Base-by-base conservation (phyloP, 495 filamentous ascomycete species). In the Neurospora sp. region DNA sequence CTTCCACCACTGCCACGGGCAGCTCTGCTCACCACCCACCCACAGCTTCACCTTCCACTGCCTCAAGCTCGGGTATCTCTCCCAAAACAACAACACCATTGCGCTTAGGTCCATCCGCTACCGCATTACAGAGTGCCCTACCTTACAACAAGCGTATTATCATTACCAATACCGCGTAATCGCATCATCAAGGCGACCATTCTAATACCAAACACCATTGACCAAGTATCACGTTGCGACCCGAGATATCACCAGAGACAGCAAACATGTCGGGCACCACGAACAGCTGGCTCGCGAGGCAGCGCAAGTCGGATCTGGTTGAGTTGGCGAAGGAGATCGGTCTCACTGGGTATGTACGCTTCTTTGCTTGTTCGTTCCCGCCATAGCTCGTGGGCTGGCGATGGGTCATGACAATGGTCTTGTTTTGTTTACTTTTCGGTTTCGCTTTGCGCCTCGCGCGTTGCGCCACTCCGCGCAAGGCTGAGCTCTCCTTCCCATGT, bases 241-340 rank as follows among this genome's bases (percentile, higher is more conserved):
- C 31, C 11, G 10, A 20, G 9, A 46, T 76, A 68, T 41, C 72
- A 39, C 69, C 59, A 39, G 46, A 18, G 14, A 53, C 27, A 39
- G 61, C 20, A 76, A 79, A 37, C 70, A 84, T 84, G 82, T 83
- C 82, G 73, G 79, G 81, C 75, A 79, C 76, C 42, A 39, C 75
- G 66, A 85, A 85, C 75, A 88, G 90, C 76, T 98, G 91, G 90
- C 87, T 98, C 76, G 88, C 90, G 75, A 89, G 89, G 79, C 91
- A 96, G 86, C 90, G 91, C 83, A 98, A 98, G 84, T 84, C 84
- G 73, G 93, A 95, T 74, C 88, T 99, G 69, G 75, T 88, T 44
- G 90, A 94, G 75, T 85, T 97, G 66, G 92, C 92, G 69, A 85
- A 92, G 61, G 82, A 88, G 41, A 89, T 93, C 72, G 91, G 92